A percentile compares a stretch with the other conserved stretches of the same genome.
Conservation (phyloP, 352 stramenopile species). For the Peronospora farinosa region DNA sequence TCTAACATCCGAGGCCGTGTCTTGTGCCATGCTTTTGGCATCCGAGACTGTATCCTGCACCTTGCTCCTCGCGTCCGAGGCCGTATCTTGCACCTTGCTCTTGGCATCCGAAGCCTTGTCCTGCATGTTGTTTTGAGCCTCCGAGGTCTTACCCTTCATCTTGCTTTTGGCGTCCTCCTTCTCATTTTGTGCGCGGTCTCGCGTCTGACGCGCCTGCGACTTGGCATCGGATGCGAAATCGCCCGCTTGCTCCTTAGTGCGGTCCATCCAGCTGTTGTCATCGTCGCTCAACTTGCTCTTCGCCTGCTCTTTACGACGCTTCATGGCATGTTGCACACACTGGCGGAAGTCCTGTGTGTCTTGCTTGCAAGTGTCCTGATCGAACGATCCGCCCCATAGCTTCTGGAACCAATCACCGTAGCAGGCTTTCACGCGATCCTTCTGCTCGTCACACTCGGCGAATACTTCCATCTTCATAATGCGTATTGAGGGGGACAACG, state of each 20-base stretch:
- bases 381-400: slow-evolving; percentile 61
- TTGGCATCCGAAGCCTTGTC: slow-evolving; percentile 31
- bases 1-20: too few relatives aligned
- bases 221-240: slow-evolving; percentile 26
- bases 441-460: slow-evolving; percentile 43
- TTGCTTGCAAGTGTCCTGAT: slow-evolving; percentile 37
- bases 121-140: slow-evolving; percentile 35
- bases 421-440: slow-evolving; percentile 74
- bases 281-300: slow-evolving; percentile 19
- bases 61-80: too few relatives aligned
- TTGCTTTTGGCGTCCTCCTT: slow-evolving; percentile 29
- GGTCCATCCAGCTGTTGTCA: slow-evolving; percentile 53
- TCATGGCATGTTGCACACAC: slow-evolving; percentile 61
- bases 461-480: slow-evolving; percentile 31
- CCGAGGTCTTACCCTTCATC: slow-evolving; percentile 28
- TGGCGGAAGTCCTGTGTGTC: slow-evolving; percentile 67
- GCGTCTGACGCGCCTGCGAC: slow-evolving; percentile 19
- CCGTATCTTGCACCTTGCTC: slow-evolving; percentile 8
- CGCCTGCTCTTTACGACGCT: slow-evolving; percentile 26
- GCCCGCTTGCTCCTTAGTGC: slow-evolving; percentile 33
- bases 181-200: slow-evolving; percentile 22
- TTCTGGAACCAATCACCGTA: slow-evolving; percentile 81
- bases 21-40: too few relatives aligned
- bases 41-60: slow-evolving; percentile 25
- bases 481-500: slow-evolving; percentile 12